Conservation (phyloP, 768 basidiomycete genomes). For the Tephrocybe sp. region DNA sequence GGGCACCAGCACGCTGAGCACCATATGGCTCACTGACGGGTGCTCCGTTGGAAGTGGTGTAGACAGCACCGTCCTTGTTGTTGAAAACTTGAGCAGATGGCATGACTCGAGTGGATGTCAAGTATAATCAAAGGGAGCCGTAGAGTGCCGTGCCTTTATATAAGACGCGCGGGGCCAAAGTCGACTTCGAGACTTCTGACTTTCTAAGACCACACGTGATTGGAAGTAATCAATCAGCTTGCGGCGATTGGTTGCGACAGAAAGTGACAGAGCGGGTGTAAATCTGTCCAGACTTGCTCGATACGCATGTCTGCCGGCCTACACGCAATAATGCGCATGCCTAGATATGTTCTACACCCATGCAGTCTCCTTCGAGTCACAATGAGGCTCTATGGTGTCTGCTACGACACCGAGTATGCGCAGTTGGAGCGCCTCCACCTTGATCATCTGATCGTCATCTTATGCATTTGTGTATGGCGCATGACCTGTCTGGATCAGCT, state of each 20-base stretch:
- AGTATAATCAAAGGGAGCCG: slow-evolving; percentile 15
- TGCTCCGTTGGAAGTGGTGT: slow-evolving; percentile 87
- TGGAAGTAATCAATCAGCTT: slow-evolving; percentile 1
- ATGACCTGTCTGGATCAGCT: slow-evolving; percentile 8
- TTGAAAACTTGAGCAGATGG: slow-evolving; percentile 61
- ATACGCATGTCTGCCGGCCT: background rate
- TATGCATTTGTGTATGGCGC: slow-evolving; percentile 16
- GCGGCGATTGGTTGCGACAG: slow-evolving; percentile 1
- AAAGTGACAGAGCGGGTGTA: background rate
- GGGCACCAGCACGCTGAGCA: slow-evolving; percentile 68
- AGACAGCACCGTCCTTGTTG: slow-evolving; percentile 56
- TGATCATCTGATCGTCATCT: slow-evolving; percentile 23
- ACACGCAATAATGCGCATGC: background rate
- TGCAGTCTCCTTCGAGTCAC: no score
- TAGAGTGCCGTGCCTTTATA: slow-evolving; percentile 14
- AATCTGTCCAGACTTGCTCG: background rate
- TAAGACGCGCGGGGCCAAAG: background rate
- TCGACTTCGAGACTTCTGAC: background rate
- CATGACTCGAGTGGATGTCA: slow-evolving; percentile 40
- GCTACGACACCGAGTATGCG: slow-evolving; percentile 78
- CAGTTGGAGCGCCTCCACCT: slow-evolving; percentile 12
- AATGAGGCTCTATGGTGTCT: slow-evolving; percentile 68
- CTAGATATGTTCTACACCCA: background rate
- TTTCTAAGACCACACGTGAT: slow-evolving; percentile 9
- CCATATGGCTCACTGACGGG: slow-evolving; percentile 77